Evolutionary conservation across 768 basidiomycete species (phyloP).

Genomic region (Strobilomyces echinocephalus): DNA sequence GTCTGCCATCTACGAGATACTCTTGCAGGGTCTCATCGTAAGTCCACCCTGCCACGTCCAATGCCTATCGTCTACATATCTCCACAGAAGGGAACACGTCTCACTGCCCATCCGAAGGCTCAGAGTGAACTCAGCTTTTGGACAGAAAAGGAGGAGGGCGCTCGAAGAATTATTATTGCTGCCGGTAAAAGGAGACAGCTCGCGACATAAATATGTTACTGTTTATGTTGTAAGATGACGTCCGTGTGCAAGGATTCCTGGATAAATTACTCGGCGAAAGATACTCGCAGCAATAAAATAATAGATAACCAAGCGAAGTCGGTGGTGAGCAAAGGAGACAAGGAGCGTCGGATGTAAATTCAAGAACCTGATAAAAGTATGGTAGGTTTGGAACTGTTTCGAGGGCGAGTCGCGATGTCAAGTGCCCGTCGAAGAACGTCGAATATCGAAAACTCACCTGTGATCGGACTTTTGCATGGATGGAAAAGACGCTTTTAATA

Average conservation of each 20-base stretch:
- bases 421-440: not conserved
- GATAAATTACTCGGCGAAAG: slow-evolving; percentile 20
- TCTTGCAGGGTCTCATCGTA: slow-evolving; percentile 76
- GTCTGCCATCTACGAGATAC: slow-evolving; percentile 66
- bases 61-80: not conserved
- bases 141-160: slow-evolving; percentile 81
- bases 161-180: slow-evolving; percentile 53
- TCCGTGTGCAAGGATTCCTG: slow-evolving; percentile 14
- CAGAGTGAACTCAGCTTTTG: slow-evolving; percentile 86
- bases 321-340: slow-evolving; percentile 5
- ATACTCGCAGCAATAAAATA: slow-evolving; percentile 9
- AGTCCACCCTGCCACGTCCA: slow-evolving; percentile 25
- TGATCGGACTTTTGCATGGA: slow-evolving; percentile 43
- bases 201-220: slow-evolving; percentile 18
- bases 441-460: slow-evolving; percentile 28
- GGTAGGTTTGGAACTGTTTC: slow-evolving; percentile 15
- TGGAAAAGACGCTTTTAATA: slow-evolving; percentile 72
- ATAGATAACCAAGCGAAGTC: slow-evolving; percentile 4
- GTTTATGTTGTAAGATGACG: slow-evolving; percentile 8
- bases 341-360: slow-evolving; percentile 8
- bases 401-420: slow-evolving; percentile 3
- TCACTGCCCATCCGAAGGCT: slow-evolving; percentile 75
- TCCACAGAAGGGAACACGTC: slow-evolving; percentile 57
- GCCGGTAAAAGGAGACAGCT: slow-evolving; percentile 29
- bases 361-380: slow-evolving; percentile 13